These are phyloP conservation scores for Coemansia reversa DNA, from an alignment of 192 early-diverging fungal genomes.

Conservation along the genomic window DNA sequence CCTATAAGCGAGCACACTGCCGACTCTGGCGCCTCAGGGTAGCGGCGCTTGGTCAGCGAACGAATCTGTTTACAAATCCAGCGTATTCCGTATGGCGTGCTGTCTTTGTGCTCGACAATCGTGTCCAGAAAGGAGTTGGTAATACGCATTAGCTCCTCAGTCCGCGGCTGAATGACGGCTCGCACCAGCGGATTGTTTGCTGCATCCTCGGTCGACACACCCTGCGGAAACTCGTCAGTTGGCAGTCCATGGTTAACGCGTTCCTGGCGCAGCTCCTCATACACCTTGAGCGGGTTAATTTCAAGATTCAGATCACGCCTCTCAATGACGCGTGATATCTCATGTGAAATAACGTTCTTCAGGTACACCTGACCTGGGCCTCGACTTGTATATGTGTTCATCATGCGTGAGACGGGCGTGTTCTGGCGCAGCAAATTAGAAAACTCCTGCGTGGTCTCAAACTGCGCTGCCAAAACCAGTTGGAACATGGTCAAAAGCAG, in stretches of 20 bases:
- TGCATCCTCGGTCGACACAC: slow-evolving; percentile 81
- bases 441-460: slow-evolving; percentile 88
- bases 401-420: slow-evolving; percentile 96
- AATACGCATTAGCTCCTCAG: slow-evolving; percentile 82
- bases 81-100: slow-evolving; percentile 92
- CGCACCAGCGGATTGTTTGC: slow-evolving; percentile 80
- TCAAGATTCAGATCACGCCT: slow-evolving; percentile 84
- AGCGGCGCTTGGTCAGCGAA: slow-evolving; percentile 87
- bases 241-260: slow-evolving; percentile 31
- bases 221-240: slow-evolving; percentile 60
- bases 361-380: slow-evolving; percentile 92
- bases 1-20: slow-evolving; percentile 94
- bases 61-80: slow-evolving; percentile 99
- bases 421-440: slow-evolving; percentile 88
- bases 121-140: slow-evolving; percentile 82
- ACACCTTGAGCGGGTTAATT: slow-evolving; percentile 90
- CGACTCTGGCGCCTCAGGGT: slow-evolving; percentile 83
- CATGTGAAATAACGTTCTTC: slow-evolving; percentile 77
- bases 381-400: slow-evolving; percentile 94
- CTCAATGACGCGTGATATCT: slow-evolving; percentile 78
- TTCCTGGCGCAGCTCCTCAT: slow-evolving; percentile 51
- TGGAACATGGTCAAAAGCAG: slow-evolving; percentile 95
- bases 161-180: slow-evolving; percentile 76
- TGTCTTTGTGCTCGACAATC: slow-evolving; percentile 77
- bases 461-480: slow-evolving; percentile 88